These are phyloP conservation scores for Daldinia grandis DNA, from an alignment of 495 filamentous ascomycete species.

Conservation along the genomic window DNA sequence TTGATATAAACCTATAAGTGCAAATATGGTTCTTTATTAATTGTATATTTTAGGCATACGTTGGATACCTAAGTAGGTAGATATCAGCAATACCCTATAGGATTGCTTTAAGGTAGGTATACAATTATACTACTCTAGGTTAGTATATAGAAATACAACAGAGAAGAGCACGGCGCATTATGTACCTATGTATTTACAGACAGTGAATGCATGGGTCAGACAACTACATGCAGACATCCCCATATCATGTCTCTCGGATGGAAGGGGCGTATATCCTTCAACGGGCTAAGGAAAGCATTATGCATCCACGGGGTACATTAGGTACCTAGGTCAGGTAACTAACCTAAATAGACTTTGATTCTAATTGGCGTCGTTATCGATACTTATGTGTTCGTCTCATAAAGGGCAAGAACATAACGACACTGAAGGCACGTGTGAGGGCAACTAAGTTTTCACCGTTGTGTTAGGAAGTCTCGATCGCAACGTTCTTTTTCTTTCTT, in stretches of 20 bases:
- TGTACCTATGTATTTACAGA: too few relatives aligned
- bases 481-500: neutral
- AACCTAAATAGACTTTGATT: neutral
- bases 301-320: neutral
- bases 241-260: neutral
- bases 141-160: too few relatives aligned
- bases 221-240: neutral
- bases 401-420: neutral
- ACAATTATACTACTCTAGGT: too few relatives aligned
- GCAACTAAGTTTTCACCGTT: constrained; percentile 16
- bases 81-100: too few relatives aligned
- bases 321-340: neutral
- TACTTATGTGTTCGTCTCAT: neutral
- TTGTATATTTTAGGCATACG: neutral
- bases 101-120: too few relatives aligned
- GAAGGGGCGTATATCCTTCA: neutral
- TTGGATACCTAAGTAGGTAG: too few relatives aligned
- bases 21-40: neutral
- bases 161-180: too few relatives aligned
- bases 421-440: constrained; percentile 1
- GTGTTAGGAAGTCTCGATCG: constrained; percentile 14
- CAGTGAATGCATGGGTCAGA: neutral
- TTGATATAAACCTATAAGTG: neutral
- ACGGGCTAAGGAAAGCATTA: neutral
- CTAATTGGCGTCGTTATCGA: neutral